Evolutionary conservation across 805 yeast species (phyloP), one percentile per base, ranked within the genome.

Genomic region (Wickerhamiella cacticola): DNA sequence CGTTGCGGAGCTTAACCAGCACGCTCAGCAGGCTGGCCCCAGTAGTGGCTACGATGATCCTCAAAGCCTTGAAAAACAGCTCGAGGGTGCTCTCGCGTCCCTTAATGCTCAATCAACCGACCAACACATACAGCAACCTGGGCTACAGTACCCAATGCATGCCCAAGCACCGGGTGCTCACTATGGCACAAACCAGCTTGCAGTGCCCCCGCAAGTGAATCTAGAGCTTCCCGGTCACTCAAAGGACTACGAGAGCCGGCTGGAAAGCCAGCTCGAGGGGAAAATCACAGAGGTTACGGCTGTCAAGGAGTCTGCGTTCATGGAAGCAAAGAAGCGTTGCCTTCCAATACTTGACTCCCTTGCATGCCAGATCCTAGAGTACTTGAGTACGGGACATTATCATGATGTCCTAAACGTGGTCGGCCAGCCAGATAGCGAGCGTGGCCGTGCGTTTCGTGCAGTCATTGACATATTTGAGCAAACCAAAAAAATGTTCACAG

Each of bases 281-380:
- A 26, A 46, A 18, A 28, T 46, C 29, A 15, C 19, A 15, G 26
- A 26, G n/a, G 34, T 33, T 15, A 18, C 43, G 15, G 41, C 16
- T 4, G 21, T 24, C 5, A 5, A 15, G 22, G 23, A 21, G 22
- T 15, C 38, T 2, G 50, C 55, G 2, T 21, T 54, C 8, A 24
- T 50, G 22, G 52, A 48, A 6, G 48, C 55, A 13, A 45, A 58
- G 19, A 49, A 48, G 24, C 51, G 54, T 13, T 48, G 58, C 15
- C 49, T 87, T 36, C 88, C 94, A 0, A 74, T 84, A 1, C 65
- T 88, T 51, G 95, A 87, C 59, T 84, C 84, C 55, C 69, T 88
- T 46, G 77, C 95, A 0, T 75, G 87, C 1, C 96, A 88, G 60
- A 68, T 88, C 16, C 67, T 88, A 47, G 70, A 92, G 52, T 69